These are phyloP conservation scores for Mucor circinelloides DNA, from an alignment of 371 early-diverging fungal species.

Conservation along the genomic window DNA sequence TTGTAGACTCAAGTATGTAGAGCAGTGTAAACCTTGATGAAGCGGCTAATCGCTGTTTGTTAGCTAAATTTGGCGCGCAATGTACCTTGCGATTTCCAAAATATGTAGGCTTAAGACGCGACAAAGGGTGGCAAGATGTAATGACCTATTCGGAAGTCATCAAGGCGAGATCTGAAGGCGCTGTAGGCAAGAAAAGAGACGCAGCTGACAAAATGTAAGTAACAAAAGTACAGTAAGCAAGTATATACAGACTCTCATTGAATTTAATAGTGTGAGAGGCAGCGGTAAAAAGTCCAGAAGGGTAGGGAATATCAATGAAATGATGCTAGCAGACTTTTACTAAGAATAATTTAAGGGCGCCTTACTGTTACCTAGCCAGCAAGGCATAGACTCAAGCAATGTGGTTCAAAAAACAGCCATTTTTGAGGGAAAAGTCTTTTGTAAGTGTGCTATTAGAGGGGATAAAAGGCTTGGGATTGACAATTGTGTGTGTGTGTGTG, in stretches of 20 bases:
- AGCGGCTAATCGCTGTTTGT: neutral
- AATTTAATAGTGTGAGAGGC: neutral
- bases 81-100: slow-evolving; percentile 80
- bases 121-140: slow-evolving; percentile 64
- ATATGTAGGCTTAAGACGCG: slow-evolving; percentile 63
- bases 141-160: slow-evolving; percentile 37
- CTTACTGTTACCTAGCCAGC: slow-evolving; percentile 33
- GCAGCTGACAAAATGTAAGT: neutral
- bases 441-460: slow-evolving; percentile 21
- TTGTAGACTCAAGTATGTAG: slow-evolving; percentile 30
- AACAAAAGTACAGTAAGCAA: neutral
- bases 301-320: neutral
- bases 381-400: slow-evolving; percentile 48
- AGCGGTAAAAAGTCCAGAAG: neutral
- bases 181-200: slow-evolving; percentile 9
- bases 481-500: neutral
- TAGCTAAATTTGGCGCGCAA: slow-evolving; percentile 56
- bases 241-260: neutral
- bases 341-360: neutral
- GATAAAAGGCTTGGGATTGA: neutral
- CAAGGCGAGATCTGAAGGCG: slow-evolving; percentile 17
- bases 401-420: slow-evolving; percentile 45
- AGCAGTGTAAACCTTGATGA: neutral
- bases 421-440: slow-evolving; percentile 66
- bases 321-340: neutral